Percentiles rank a stretch among this genome's conserved stretches.
phyloP scores from a whole-genome alignment of 2,329 filamentous ascomycete genomes.

The Pleomassaria siparia region DNA sequence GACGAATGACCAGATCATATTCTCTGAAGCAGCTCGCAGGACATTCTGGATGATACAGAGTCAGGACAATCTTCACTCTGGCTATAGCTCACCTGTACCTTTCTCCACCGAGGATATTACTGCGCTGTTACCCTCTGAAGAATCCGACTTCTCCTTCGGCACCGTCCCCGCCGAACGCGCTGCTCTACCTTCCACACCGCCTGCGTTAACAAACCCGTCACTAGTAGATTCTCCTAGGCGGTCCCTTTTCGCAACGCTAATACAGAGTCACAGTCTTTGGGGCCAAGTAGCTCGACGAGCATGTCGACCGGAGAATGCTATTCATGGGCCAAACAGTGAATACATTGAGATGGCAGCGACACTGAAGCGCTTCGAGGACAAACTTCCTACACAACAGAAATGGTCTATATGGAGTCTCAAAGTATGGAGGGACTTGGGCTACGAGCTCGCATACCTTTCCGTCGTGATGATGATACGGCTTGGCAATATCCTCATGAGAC shows the following conservation, averaged over 20 bases:
- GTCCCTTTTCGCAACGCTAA: background rate
- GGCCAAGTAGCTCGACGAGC: slow-evolving; percentile 1
- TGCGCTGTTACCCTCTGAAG: background rate
- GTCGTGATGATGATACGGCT: slow-evolving; percentile 3
- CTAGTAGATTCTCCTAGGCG: background rate
- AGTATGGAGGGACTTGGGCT: slow-evolving; percentile 1
- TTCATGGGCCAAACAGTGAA: background rate
- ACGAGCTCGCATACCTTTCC: slow-evolving; percentile 1
- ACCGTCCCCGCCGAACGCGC: background rate
- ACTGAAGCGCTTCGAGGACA: slow-evolving; percentile 1
- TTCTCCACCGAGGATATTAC: slow-evolving; percentile 2
- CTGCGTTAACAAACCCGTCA: background rate
- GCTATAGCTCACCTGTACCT: slow-evolving; percentile 1
- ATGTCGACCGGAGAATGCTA: background rate
- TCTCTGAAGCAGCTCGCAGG: background rate
- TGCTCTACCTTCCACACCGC: slow-evolving; percentile 1
- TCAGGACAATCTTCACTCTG: slow-evolving; percentile 2
- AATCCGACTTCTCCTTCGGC: slow-evolving; percentile 3
- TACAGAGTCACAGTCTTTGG: slow-evolving; percentile 2
- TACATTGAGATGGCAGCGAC: slow-evolving; percentile 1
- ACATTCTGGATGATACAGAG: slow-evolving; percentile 3
- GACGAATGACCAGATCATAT: slow-evolving; percentile 2
- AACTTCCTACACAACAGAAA: background rate
- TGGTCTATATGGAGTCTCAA: slow-evolving; percentile 3
- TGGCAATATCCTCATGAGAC: slow-evolving; percentile 2